These are phyloP conservation scores for Curvularia sp. DNA, from an alignment of 2,329 filamentous ascomycete genomes.

Conservation along the genomic window DNA sequence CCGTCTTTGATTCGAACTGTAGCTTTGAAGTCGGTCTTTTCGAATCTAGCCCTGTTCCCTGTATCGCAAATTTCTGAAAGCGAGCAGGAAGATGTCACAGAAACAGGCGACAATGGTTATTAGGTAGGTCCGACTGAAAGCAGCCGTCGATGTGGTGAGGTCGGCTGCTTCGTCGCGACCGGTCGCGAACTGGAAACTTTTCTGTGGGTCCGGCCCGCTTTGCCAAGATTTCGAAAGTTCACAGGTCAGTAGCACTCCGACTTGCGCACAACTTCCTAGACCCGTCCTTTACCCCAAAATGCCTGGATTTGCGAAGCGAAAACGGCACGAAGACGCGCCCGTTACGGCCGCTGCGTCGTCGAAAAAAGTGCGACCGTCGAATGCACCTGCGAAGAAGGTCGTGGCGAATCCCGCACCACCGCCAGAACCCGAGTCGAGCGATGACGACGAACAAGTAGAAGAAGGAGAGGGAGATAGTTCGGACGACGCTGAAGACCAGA, in stretches of 20 bases:
- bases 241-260: not conserved
- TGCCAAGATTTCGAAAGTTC: slow-evolving; percentile 22
- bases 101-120: not conserved
- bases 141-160: slow-evolving; percentile 5
- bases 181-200: slow-evolving; percentile 22
- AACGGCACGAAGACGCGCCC: slow-evolving; percentile 39
- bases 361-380: slow-evolving; percentile 30
- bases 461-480: slow-evolving; percentile 1
- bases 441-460: slow-evolving; percentile 25
- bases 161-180: slow-evolving; percentile 10
- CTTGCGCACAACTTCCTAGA: slow-evolving; percentile 9
- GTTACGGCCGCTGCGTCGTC: slow-evolving; percentile 14
- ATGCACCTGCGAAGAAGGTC: slow-evolving; percentile 24
- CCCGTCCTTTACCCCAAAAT: slow-evolving; percentile 35
- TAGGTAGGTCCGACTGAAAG: not conserved
- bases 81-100: not conserved
- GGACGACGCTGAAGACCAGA: not conserved
- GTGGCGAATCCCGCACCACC: slow-evolving; percentile 22
- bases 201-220: slow-evolving; percentile 18
- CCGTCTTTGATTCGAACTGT: slow-evolving; percentile 8
- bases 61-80: not conserved
- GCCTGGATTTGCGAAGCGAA: slow-evolving; percentile 55
- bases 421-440: slow-evolving; percentile 36
- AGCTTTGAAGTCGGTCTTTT: slow-evolving; percentile 1
- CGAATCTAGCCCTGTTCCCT: not conserved